phyloP scores from a whole-genome alignment of 2,329 filamentous ascomycete species.

The Pyricularia grisea region DNA sequence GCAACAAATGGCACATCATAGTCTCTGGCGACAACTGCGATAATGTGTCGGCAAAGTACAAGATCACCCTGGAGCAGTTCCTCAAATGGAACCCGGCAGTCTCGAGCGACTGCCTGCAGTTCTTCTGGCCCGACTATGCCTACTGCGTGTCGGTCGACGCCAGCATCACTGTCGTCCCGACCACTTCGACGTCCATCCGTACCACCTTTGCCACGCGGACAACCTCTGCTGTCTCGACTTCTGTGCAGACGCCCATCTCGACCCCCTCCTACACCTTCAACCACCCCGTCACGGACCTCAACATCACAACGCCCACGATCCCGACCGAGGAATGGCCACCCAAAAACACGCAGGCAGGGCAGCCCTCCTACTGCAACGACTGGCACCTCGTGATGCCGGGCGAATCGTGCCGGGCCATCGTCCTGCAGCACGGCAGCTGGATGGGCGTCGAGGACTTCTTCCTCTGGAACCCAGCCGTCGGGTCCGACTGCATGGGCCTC shows the following conservation, averaged over 20 bases:
- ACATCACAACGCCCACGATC: conserved; percentile 3
- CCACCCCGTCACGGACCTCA: neutral
- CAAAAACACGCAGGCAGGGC: conserved; percentile 5
- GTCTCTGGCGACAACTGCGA: conserved; percentile 5
- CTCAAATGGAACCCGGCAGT: conserved; percentile 6
- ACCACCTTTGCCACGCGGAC: neutral
- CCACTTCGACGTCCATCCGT: neutral
- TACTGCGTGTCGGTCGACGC: conserved; percentile 1
- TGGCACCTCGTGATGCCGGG: conserved; percentile 8
- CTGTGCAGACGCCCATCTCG: neutral
- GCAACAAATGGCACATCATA: conserved; percentile 6
- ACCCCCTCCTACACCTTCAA: neutral
- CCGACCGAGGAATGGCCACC: neutral
- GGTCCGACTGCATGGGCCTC: conserved; percentile 9
- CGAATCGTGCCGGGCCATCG: conserved; percentile 8
- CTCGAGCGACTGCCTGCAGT: neutral
- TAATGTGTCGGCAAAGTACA: neutral
- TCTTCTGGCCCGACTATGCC: conserved; percentile 3
- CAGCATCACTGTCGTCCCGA: neutral
- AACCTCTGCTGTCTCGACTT: neutral
- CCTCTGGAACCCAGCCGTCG: conserved; percentile 10
- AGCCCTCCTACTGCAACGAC: conserved; percentile 8
- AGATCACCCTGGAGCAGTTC: conserved; percentile 4
- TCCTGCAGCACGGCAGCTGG: conserved; percentile 4
- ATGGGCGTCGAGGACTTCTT: conserved; percentile 9